Base-by-base conservation (phyloP, 805 yeast genomes). In the Zygosaccharomyces rouxii region DNA sequence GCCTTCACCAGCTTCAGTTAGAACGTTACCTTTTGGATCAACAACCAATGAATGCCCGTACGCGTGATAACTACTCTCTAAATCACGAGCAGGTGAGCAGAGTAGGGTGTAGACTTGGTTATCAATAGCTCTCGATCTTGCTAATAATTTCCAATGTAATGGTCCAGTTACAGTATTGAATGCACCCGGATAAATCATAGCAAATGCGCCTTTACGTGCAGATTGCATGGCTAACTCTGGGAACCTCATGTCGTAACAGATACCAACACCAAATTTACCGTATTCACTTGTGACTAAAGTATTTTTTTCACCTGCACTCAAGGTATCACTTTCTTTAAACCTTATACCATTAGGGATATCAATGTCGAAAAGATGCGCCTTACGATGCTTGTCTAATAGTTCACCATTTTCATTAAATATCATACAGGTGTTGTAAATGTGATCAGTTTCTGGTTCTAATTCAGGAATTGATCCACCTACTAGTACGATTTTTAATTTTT, bases 391-490 rank as follows among this genome's bases (percentile, higher is more conserved):
- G 42, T 89, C 97, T 47, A 92, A 79, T 48, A 90, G 72, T 35
- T 81, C 76, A 3, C 99, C 99, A 2, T 65, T 41, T 2, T 83
- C 84, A 51, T 80, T 68, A 63, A 88, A 92, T 3, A 95, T 75
- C 61, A 88, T 61, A 42, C 87, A 79, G 26, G 95, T 83, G 71
- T 90, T 81, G 76, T 79, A 86, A 25, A 81, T 61, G 55, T 81
- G 80, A 47, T 75, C 73, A 42, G 77, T 80, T 18, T 67, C 71
- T 11, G 75, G 80, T 40, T 74, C 80, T 25, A 76, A 58, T 66
- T 94, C 99, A 1, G 98, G 98, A 55, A 87, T 81, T 0, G 97
- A 88, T 13, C 99, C 99, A 13, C 98, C 98, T 38, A 92, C 78
- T 38, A 92, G 72, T 49, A 75, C 80, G 14, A 89, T 76, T 4